Conservation (phyloP, 805 yeast genomes). For the Wickerhamomyces rabaulensis region DNA sequence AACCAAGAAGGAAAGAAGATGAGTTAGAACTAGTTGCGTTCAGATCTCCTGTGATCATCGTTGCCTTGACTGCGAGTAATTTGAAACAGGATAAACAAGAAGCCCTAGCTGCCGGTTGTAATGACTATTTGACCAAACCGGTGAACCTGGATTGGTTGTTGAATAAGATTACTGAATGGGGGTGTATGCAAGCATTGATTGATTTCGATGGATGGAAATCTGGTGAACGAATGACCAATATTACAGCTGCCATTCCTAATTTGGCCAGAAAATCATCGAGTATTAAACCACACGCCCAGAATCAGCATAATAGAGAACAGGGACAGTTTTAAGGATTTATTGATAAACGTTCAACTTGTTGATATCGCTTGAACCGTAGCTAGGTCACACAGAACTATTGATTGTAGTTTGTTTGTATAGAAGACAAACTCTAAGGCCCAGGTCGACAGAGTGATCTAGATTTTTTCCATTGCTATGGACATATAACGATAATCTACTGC, state of each 20-base stretch:
- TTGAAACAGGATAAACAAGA: slow-evolving; percentile 79
- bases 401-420: no score
- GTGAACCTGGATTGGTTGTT: slow-evolving; percentile 92
- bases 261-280: slow-evolving; percentile 16
- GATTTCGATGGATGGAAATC: slow-evolving; percentile 90
- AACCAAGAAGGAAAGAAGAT: slow-evolving; percentile 37
- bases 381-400: no score
- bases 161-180: slow-evolving; percentile 95
- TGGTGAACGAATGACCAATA: slow-evolving; percentile 37
- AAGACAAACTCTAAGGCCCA: no score
- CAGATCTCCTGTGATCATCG: slow-evolving; percentile 94
- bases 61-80: slow-evolving; percentile 92
- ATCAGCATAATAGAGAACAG: background rate
- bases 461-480: no score
- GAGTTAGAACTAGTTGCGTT: slow-evolving; percentile 57
- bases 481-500: no score
- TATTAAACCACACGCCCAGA: background rate
- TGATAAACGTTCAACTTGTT: no score
- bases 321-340: background rate
- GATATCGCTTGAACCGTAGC: no score
- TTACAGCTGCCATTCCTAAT: slow-evolving; percentile 23
- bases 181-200: slow-evolving; percentile 96
- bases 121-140: slow-evolving; percentile 93
- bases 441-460: no score
- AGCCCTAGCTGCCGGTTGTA: slow-evolving; percentile 96